Evolutionary conservation across 2,329 filamentous ascomycete species (phyloP).

Genomic region (Fusarium sp.): DNA sequence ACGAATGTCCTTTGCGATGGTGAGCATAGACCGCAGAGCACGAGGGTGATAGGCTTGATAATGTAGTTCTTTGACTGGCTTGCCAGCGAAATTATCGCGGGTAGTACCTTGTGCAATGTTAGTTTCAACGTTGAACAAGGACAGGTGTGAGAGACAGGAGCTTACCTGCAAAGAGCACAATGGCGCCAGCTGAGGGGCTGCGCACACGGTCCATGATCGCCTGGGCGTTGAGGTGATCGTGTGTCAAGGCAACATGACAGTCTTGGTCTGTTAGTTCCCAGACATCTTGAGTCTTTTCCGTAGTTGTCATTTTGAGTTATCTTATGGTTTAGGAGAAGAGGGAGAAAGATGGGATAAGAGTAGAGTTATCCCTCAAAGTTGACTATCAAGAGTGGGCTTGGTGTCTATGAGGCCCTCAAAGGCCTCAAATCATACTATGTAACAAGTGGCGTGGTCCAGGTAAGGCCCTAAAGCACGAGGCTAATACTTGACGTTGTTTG

Average conservation of each 20-base stretch:
- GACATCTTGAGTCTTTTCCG: constrained; percentile 37
- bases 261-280: constrained; percentile 63
- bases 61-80: constrained; percentile 80
- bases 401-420: background rate
- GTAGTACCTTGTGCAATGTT: constrained; percentile 73
- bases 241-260: constrained; percentile 79
- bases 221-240: constrained; percentile 70
- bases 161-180: constrained; percentile 82
- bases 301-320: constrained; percentile 26
- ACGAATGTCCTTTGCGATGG: constrained; percentile 71
- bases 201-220: constrained; percentile 76
- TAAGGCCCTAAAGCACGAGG: background rate
- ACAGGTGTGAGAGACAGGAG: constrained; percentile 9
- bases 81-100: constrained; percentile 79
- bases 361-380: constrained; percentile 6
- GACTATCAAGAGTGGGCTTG: constrained; percentile 19
- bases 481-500: background rate
- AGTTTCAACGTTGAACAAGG: constrained; percentile 8
- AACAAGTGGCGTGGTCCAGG: background rate
- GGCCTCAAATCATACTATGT: background rate
- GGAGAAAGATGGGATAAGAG: background rate
- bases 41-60: constrained; percentile 82
- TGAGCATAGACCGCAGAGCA: constrained; percentile 77
- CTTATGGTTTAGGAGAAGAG: background rate
- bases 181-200: constrained; percentile 80